Percentiles rank a stretch among this genome's conserved stretches.
These are phyloP conservation scores for Corchorus capsularis DNA, from an alignment of 345 rosid species.

Conservation along the genomic window DNA sequence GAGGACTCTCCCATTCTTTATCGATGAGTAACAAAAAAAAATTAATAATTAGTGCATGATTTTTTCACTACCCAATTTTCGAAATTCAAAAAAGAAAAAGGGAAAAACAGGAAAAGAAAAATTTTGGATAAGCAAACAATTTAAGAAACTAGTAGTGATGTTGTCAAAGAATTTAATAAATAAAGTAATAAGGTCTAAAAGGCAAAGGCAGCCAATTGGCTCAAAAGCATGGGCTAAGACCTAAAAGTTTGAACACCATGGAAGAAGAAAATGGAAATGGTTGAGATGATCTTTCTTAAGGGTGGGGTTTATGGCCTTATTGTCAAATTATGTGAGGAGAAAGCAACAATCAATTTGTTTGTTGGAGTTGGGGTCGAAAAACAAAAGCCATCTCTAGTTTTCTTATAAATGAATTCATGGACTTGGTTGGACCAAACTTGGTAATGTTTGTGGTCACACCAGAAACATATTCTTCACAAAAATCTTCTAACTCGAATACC, in stretches of 20 bases:
- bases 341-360: slow-evolving; percentile 8
- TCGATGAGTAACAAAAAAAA: too few relatives aligned
- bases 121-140: neutral
- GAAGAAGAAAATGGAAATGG: neutral
- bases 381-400: neutral
- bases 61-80: too few relatives aligned
- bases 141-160: neutral
- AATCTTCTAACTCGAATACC: neutral
- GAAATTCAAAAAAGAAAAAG: too few relatives aligned
- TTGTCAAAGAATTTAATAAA: neutral
- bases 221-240: neutral
- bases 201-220: neutral
- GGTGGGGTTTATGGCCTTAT: neutral
- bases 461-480: neutral
- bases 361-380: neutral
- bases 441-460: neutral
- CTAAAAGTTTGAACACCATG: neutral
- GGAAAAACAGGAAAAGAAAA: too few relatives aligned
- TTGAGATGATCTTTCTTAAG: neutral
- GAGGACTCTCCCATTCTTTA: too few relatives aligned
- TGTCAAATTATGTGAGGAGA: neutral
- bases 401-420: neutral
- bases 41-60: too few relatives aligned
- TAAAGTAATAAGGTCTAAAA: slow-evolving; percentile 1
- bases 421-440: slow-evolving; percentile 1